Base-by-base conservation (phyloP, 106 monocot species). In the Dioscorea dumetorum region DNA sequence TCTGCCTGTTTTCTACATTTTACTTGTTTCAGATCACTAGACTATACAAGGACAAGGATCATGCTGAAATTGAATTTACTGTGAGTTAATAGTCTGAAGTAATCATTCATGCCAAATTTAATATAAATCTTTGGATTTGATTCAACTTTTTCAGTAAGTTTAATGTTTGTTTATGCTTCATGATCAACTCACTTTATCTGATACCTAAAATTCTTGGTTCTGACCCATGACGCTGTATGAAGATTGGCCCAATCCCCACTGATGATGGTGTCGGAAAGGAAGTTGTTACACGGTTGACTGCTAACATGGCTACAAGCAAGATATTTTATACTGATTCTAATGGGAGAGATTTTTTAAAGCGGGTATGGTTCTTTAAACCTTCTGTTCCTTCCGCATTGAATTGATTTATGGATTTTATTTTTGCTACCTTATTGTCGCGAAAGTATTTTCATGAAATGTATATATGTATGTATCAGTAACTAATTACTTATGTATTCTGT, bases 291-390 rank as follows among this genome's bases (percentile, higher is more conserved):
- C 72, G 81, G 14, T 57, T 90, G 65, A 81, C 81, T 20, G 66
- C 90, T 69, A 84, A 81, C 62, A 81, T 90, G 90, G 81, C 52
- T 22, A 86, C 90, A 57, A 84, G 84, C 66, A 71, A 49, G 56
- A 81, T 76, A 78, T 90, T 90, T 64, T 84, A 84, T 65, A 86
- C 90, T 11, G 90, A 90, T 60, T 86, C 90, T 18, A 90, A 90
- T 86, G 90, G 90, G 50, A 86, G 90, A 74, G 90, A 90, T 79
- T 90, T 90, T 49, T 41, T 90, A 33, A 78, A 86, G 77, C 74
- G 90, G 90, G 90, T 90, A 80, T 31, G 58, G 49, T 69, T 73
- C 1, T 6, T 14, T 33, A 61, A 60, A 33, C 17, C n/a, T 59
- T 13, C 20, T 17, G 0, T 57, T 57, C 52, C 10, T 13, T 54